Evolutionary conservation across 352 stramenopile genomes (phyloP).

Genomic region (Phytophthora melonis): DNA sequence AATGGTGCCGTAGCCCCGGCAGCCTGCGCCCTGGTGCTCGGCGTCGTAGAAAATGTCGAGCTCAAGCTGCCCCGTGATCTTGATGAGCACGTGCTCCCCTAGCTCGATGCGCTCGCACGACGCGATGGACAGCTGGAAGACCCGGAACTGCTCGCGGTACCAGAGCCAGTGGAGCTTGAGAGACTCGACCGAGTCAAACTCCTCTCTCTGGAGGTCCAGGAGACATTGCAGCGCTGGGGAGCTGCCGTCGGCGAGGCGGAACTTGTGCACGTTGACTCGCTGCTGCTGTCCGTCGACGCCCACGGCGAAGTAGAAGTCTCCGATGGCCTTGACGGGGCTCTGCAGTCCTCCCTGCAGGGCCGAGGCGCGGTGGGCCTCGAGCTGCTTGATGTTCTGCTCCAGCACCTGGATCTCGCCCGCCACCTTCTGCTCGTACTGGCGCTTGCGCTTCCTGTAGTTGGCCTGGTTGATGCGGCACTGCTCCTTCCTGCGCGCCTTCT

Average conservation of each 20-base stretch:
- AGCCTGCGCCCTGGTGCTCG: slow-evolving; percentile 12
- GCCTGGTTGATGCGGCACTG: slow-evolving; percentile 72
- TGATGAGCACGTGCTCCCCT: slow-evolving; percentile 48
- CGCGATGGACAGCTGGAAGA: slow-evolving; percentile 46
- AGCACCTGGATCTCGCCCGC: slow-evolving; percentile 41
- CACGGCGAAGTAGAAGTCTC: slow-evolving; percentile 47
- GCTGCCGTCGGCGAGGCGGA: slow-evolving; percentile 22
- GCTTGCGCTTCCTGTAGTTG: slow-evolving; percentile 67
- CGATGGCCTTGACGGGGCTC: slow-evolving; percentile 36
- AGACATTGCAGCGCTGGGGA: slow-evolving; percentile 41
- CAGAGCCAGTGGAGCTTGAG: slow-evolving; percentile 53
- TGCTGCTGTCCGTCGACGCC: slow-evolving; percentile 20
- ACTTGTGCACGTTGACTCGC: slow-evolving; percentile 1
- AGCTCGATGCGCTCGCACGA: slow-evolving; percentile 45
- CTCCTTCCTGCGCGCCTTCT: slow-evolving; percentile 60
- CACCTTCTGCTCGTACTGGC: slow-evolving; percentile 50
- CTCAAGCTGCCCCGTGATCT: slow-evolving; percentile 34
- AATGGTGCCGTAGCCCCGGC: slow-evolving; percentile 25
- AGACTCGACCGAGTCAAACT: slow-evolving; percentile 55
- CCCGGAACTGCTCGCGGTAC: slow-evolving; percentile 54
- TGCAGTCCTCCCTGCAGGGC: not conserved
- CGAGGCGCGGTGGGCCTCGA: slow-evolving; percentile 17
- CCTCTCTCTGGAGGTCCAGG: slow-evolving; percentile 43
- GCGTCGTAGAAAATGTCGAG: slow-evolving; percentile 29
- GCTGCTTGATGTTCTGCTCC: slow-evolving; percentile 48